phyloP scores from a whole-genome alignment of 2,329 filamentous ascomycete genomes.

The Huntiella savannae region DNA sequence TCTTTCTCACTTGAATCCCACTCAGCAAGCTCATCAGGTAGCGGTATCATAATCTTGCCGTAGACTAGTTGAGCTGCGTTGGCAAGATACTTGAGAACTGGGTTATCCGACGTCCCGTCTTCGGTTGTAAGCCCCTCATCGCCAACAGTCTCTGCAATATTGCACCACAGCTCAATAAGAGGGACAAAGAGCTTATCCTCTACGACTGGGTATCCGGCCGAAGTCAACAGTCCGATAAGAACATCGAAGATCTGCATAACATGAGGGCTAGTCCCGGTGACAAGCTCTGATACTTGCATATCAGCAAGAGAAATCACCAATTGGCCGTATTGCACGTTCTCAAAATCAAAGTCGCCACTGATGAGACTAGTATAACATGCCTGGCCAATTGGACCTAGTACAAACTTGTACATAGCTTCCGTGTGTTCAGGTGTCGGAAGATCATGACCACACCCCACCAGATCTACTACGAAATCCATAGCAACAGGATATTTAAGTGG shows the following conservation, averaged over 20 bases:
- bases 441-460: conserved; percentile 42
- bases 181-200: conserved; percentile 60
- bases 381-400: conserved; percentile 40
- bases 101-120: conserved; percentile 21
- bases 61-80: conserved; percentile 46
- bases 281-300: conserved; percentile 40
- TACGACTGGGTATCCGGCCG: conserved; percentile 45
- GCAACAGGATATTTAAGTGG: conserved; percentile 39
- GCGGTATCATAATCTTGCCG: conserved; percentile 50
- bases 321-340: conserved; percentile 44
- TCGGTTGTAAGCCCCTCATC: conserved; percentile 36
- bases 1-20: conserved; percentile 55
- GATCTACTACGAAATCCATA: conserved; percentile 45
- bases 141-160: conserved; percentile 49
- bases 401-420: conserved; percentile 34
- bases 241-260: conserved; percentile 34
- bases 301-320: conserved; percentile 52
- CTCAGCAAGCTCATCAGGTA: conserved; percentile 31
- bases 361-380: conserved; percentile 35
- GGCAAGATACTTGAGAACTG: conserved; percentile 7
- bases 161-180: conserved; percentile 65
- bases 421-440: conserved; percentile 44
- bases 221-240: conserved; percentile 45
- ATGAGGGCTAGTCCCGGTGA: conserved; percentile 30
- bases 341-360: conserved; percentile 42